Percentiles rank a stretch among this genome's conserved stretches.
Conservation (phyloP, 441 rosid genomes). For the Mallotus japonicus region DNA sequence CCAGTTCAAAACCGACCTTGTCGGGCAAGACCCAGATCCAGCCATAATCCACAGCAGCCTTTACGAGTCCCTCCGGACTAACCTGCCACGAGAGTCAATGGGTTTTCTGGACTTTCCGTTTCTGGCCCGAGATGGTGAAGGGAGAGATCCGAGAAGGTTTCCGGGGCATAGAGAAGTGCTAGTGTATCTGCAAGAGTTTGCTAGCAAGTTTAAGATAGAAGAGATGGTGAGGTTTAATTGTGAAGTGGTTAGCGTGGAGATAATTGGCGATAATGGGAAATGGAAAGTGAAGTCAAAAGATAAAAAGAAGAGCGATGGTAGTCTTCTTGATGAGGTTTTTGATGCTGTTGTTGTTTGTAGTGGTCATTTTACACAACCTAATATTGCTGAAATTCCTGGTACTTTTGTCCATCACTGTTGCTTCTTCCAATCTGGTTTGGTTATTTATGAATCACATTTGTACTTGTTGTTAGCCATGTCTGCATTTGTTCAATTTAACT, state of each 20-base stretch:
- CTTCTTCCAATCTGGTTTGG: neutral
- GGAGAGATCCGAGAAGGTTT: constrained; percentile 54
- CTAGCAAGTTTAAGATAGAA: constrained; percentile 47
- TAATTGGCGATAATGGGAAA: constrained; percentile 25
- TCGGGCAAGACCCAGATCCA: constrained; percentile 44
- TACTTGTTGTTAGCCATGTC: no score
- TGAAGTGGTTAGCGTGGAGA: constrained; percentile 50
- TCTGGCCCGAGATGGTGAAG: constrained; percentile 30
- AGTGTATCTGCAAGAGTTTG: constrained; percentile 55
- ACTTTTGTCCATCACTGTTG: neutral
- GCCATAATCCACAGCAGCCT: constrained; percentile 49
- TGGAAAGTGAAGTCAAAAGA: constrained; percentile 49
- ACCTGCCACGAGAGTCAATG: constrained; percentile 65
- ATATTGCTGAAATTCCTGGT: constrained; percentile 64
- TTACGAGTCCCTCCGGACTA: constrained; percentile 61
- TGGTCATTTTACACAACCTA: constrained; percentile 66
- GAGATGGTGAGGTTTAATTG: constrained; percentile 55
- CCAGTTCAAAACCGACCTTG: constrained; percentile 45
- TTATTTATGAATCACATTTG: neutral
- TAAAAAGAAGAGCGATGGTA: neutral
- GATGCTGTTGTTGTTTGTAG: constrained; percentile 83
- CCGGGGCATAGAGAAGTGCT: constrained; percentile 70
- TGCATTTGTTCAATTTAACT: no score
- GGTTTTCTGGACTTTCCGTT: constrained; percentile 66
- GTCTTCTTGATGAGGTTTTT: constrained; percentile 40